Base-by-base conservation (phyloP, 257 asterid genomes). In the Osmanthus fragrans region DNA sequence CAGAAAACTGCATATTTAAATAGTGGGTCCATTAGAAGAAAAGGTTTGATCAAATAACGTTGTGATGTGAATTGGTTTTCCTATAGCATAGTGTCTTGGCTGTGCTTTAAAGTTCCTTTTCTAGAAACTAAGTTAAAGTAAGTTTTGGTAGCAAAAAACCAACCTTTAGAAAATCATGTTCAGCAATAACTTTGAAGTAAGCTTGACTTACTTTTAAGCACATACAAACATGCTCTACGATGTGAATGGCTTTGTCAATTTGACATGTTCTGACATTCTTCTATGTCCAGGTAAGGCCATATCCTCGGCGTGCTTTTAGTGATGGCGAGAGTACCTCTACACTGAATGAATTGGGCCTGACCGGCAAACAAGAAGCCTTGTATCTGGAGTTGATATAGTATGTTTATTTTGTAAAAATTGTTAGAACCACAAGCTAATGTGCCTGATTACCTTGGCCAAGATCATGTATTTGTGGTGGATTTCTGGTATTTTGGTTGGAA, bases 351-450 rank as follows among this genome's bases (percentile, higher is more conserved):
- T 80, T 96, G 86, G 99, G 99, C 40, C 86, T 96, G 77, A 92
- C 94, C 74, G 89, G 96, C 96, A 96, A 96, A 77, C 98, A 93
- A 82, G 98, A 96, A 85, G 99, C 98, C 39, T 79, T 96, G 87
- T 96, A 81, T 83, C 90, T 96, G 83, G 99, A 96, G 94, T 81
- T 84, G 78, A 90, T 92, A 78, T 96, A 85, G 80, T 34, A 40
- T 78, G 23, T 72, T 79, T 37, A 45, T 78, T 54, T 27, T 80
- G 78, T 77, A 49, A 73, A 40, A 86, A 74, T 75, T 76, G 68
- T 25, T 2, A 76, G 68, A 29, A 40, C 65, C 7, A 58, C 16
- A n/a, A 21, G 67, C 30, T 23, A 60, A 27, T n/a, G 11, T 60
- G 32, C 25, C 32, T 60, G 67, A 60, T 60, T 60, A 60, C 67